Evolutionary conservation across 2,329 filamentous ascomycete genomes (phyloP).

Genomic region (Monosporascus sp.): DNA sequence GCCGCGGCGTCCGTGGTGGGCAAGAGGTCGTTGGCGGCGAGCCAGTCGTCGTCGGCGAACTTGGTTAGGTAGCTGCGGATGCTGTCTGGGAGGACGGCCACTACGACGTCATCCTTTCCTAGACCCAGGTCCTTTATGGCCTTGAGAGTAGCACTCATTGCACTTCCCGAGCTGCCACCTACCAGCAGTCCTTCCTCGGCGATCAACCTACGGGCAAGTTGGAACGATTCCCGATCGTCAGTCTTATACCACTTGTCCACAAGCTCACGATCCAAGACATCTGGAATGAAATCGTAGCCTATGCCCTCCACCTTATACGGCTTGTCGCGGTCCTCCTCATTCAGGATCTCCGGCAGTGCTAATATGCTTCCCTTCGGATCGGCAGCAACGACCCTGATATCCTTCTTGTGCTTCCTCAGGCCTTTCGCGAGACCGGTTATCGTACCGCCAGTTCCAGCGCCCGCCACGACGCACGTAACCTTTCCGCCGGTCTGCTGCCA

Average conservation of each 20-base stretch:
- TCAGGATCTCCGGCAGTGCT: slow-evolving; percentile 73
- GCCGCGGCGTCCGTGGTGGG: slow-evolving; percentile 43
- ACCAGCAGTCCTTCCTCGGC: slow-evolving; percentile 91
- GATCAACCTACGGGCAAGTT: slow-evolving; percentile 83
- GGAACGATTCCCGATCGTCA: slow-evolving; percentile 84
- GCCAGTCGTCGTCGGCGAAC: slow-evolving; percentile 98
- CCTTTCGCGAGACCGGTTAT: slow-evolving; percentile 86
- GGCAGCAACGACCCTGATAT: slow-evolving; percentile 85
- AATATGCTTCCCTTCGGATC: slow-evolving; percentile 91
- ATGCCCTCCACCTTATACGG: slow-evolving; percentile 98
- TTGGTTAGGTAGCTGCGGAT: slow-evolving; percentile 97
- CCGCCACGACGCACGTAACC: slow-evolving; percentile 79
- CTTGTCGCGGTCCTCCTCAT: slow-evolving; percentile 74
- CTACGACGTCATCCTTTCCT: slow-evolving; percentile 77
- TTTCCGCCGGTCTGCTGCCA: slow-evolving; percentile 85
- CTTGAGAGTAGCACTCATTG: slow-evolving; percentile 74
- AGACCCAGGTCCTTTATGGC: slow-evolving; percentile 74
- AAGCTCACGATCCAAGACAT: slow-evolving; percentile 74
- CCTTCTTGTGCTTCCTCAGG: slow-evolving; percentile 77
- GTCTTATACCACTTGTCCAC: slow-evolving; percentile 99
- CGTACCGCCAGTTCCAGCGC: slow-evolving; percentile 91
- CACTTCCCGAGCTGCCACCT: slow-evolving; percentile 89
- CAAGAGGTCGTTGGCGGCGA: slow-evolving; percentile 90
- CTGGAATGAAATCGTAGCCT: slow-evolving; percentile 96
- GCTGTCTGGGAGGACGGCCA: slow-evolving; percentile 89